phyloP scores from a whole-genome alignment of 2,329 filamentous ascomycete genomes.

The Verticillium tricorpus region DNA sequence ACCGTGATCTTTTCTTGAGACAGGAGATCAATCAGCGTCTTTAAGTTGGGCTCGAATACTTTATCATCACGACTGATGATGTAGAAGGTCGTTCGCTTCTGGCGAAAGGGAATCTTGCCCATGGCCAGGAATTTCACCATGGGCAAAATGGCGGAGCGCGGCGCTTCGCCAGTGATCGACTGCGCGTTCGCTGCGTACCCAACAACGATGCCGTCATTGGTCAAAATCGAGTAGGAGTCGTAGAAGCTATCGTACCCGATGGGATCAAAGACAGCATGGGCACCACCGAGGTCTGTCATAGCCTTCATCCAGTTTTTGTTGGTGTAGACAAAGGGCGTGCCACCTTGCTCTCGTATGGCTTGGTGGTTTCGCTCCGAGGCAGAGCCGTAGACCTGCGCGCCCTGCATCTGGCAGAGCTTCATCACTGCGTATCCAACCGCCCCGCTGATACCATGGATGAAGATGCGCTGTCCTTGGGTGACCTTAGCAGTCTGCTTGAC shows the following conservation, averaged over 20 bases:
- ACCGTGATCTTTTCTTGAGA: constrained; percentile 24
- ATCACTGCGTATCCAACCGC: constrained; percentile 41
- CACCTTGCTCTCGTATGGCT: constrained; percentile 30
- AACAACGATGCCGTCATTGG: constrained; percentile 27
- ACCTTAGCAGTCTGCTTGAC: constrained; percentile 32
- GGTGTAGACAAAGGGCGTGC: constrained; percentile 38
- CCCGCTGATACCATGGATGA: constrained; percentile 44
- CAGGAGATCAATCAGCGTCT: constrained; percentile 23
- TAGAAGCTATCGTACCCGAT: constrained; percentile 45
- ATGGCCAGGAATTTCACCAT: constrained; percentile 26
- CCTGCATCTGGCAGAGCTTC: constrained; percentile 33
- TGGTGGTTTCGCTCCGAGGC: constrained; percentile 40
- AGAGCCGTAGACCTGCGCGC: constrained; percentile 43
- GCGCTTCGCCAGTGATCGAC: constrained; percentile 21
- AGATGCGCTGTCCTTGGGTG: constrained; percentile 36
- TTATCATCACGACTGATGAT: constrained; percentile 26
- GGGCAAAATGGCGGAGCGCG: constrained; percentile 23
- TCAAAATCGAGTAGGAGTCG: constrained; percentile 42
- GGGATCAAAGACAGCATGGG: constrained; percentile 40
- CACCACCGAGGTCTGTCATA: constrained; percentile 40
- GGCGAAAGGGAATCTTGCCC: constrained; percentile 9
- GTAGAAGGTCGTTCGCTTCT: constrained; percentile 27
- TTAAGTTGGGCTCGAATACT: constrained; percentile 23
- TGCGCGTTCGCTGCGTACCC: constrained; percentile 31
- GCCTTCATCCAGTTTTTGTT: constrained; percentile 43